Conservation (phyloP, 768 basidiomycete species). For the Pisolithus marmoratus region DNA sequence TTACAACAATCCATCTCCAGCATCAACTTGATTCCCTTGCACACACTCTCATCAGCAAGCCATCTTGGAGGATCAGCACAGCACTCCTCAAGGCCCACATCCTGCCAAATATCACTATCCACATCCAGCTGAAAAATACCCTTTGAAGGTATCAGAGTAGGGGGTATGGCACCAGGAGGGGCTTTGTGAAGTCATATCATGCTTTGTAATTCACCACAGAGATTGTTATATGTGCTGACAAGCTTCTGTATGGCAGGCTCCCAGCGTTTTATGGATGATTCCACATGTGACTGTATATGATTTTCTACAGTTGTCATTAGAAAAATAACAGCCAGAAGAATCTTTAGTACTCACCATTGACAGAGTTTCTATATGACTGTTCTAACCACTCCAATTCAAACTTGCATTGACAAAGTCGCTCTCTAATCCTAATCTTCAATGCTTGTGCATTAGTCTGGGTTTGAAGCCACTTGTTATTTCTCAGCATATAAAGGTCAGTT, state of each 20-base stretch:
- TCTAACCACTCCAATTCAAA: slow-evolving; percentile 15
- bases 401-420: slow-evolving; percentile 12
- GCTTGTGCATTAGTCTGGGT: slow-evolving; percentile 15
- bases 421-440: slow-evolving; percentile 11
- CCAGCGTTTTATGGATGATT: slow-evolving; percentile 18
- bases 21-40: slow-evolving; percentile 8
- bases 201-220: slow-evolving; percentile 16
- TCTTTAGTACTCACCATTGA: slow-evolving; percentile 15
- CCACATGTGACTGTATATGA: slow-evolving; percentile 23
- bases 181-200: slow-evolving; percentile 16
- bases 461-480: slow-evolving; percentile 6
- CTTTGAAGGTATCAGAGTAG: slow-evolving; percentile 14
- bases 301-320: slow-evolving; percentile 10
- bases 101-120: slow-evolving; percentile 33
- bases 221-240: slow-evolving; percentile 23
- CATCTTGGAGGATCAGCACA: slow-evolving; percentile 5
- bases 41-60: slow-evolving; percentile 11
- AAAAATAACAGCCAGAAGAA: neutral
- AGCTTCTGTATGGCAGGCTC: slow-evolving; percentile 23
- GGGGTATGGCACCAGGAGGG: slow-evolving; percentile 19
- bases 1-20: slow-evolving; percentile 18
- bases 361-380: slow-evolving; percentile 8
- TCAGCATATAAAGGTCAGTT: slow-evolving; percentile 4
- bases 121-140: slow-evolving; percentile 26
- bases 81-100: slow-evolving; percentile 19